phyloP scores from a whole-genome alignment of 352 stramenopile species.

The Sclerospora graminicola region DNA sequence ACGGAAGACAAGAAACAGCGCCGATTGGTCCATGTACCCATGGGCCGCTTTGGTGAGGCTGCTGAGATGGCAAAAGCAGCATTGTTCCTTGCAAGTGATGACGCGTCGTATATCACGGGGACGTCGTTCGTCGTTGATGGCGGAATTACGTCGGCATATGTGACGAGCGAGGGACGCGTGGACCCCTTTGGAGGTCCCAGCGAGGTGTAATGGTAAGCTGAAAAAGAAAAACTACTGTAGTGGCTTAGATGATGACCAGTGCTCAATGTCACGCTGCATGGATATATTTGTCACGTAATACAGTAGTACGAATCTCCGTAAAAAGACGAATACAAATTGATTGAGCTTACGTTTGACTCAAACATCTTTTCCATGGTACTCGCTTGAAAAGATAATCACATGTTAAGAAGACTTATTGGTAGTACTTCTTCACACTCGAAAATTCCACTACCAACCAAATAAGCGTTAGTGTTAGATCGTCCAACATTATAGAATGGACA shows the following conservation, averaged over 20 bases:
- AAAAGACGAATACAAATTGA: background rate
- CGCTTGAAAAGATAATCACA: no score
- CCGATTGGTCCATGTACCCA: slow-evolving; percentile 79
- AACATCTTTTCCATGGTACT: background rate
- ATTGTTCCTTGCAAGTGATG: slow-evolving; percentile 78
- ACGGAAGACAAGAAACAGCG: slow-evolving; percentile 78
- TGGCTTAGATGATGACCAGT: no score
- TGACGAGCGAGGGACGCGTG: slow-evolving; percentile 67
- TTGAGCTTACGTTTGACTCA: background rate
- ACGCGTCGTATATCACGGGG: slow-evolving; percentile 81
- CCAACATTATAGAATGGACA: background rate
- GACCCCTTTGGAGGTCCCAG: slow-evolving; percentile 75
- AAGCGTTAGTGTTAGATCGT: slow-evolving; percentile 5
- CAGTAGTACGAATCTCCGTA: no score
- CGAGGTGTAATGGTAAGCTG: slow-evolving; percentile 51
- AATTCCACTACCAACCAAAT: slow-evolving; percentile 45
- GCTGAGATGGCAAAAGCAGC: slow-evolving; percentile 83
- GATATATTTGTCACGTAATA: no score
- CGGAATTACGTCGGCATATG: slow-evolving; percentile 81
- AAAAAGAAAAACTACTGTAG: no score
- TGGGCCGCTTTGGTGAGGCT: slow-evolving; percentile 81
- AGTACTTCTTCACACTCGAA: slow-evolving; percentile 18
- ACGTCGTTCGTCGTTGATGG: slow-evolving; percentile 82
- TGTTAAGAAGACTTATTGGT: no score
- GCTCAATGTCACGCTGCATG: no score